phyloP scores from a whole-genome alignment of 306 rosid genomes.

The Trifolium fragiferum region DNA sequence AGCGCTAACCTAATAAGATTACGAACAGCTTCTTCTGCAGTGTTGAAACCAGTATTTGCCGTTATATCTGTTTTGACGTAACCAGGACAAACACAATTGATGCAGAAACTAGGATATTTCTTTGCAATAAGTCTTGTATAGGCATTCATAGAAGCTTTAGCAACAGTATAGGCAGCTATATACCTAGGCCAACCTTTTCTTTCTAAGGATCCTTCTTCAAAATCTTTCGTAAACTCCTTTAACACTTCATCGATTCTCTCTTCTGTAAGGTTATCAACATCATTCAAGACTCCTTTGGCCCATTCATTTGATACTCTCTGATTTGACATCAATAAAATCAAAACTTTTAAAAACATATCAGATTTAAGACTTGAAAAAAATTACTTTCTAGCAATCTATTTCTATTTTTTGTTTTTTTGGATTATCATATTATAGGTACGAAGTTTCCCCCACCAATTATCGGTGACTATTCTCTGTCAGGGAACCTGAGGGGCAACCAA shows the following conservation, averaged over 20 bases:
- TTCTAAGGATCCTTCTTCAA: constrained; percentile 29
- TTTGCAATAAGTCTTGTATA: constrained; percentile 50
- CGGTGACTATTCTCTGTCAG: too few relatives aligned
- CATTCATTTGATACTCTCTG: constrained; percentile 23
- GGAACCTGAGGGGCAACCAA: too few relatives aligned
- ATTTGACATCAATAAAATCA: constrained; percentile 6
- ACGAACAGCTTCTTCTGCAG: constrained; percentile 39
- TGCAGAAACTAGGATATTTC: constrained; percentile 33
- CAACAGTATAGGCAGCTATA: not conserved
- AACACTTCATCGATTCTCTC: constrained; percentile 36
- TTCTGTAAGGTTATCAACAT: constrained; percentile 29
- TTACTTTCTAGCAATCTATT: too few relatives aligned
- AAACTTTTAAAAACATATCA: not conserved
- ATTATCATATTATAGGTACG: too few relatives aligned
- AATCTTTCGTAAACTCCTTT: constrained; percentile 21
- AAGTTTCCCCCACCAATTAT: too few relatives aligned
- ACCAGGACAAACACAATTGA: constrained; percentile 50
- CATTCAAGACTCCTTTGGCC: constrained; percentile 28
- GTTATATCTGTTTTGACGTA: constrained; percentile 49
- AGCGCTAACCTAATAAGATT: constrained; percentile 8
- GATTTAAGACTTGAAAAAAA: too few relatives aligned
- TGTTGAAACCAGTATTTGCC: not conserved
- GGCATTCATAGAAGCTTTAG: constrained; percentile 44
- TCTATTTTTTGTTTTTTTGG: too few relatives aligned
- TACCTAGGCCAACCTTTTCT: constrained; percentile 17